Conservation (phyloP, 306 rosid genomes). For the Castanea sativa region DNA sequence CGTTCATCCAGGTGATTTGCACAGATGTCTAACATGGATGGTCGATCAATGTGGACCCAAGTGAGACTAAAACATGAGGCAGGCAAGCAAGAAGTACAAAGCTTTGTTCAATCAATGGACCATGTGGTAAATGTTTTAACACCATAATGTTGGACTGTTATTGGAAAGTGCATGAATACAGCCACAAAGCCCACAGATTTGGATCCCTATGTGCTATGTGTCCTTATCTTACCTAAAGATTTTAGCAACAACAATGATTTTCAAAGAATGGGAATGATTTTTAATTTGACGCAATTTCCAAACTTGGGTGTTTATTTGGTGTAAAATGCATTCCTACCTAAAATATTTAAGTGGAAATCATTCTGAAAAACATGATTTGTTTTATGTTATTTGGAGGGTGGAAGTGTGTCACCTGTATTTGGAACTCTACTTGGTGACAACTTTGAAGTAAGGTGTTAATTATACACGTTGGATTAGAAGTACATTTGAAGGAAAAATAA, state of each 20-base stretch:
- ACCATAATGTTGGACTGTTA: constrained; percentile 17
- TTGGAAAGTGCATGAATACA: background rate
- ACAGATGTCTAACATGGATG: constrained; percentile 27
- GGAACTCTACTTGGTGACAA: too few relatives aligned
- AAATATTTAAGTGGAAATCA: too few relatives aligned
- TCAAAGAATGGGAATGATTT: background rate
- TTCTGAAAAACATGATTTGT: too few relatives aligned
- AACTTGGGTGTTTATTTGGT: too few relatives aligned
- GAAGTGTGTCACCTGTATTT: too few relatives aligned
- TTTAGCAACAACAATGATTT: constrained; percentile 3
- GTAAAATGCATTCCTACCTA: too few relatives aligned
- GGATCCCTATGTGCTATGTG: background rate
- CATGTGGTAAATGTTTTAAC: background rate
- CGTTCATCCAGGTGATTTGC: background rate
- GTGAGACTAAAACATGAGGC: background rate
- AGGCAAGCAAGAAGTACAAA: background rate
- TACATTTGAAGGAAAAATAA: too few relatives aligned
- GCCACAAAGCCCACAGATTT: constrained; percentile 4
- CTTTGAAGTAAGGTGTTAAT: too few relatives aligned
- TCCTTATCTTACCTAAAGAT: background rate
- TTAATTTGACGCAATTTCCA: too few relatives aligned
- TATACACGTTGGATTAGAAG: too few relatives aligned
- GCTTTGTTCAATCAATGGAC: background rate
- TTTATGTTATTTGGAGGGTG: too few relatives aligned
- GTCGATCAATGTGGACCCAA: background rate